Conservation (phyloP, 2,329 filamentous ascomycete genomes). For the Camptophora hylomeconis region DNA sequence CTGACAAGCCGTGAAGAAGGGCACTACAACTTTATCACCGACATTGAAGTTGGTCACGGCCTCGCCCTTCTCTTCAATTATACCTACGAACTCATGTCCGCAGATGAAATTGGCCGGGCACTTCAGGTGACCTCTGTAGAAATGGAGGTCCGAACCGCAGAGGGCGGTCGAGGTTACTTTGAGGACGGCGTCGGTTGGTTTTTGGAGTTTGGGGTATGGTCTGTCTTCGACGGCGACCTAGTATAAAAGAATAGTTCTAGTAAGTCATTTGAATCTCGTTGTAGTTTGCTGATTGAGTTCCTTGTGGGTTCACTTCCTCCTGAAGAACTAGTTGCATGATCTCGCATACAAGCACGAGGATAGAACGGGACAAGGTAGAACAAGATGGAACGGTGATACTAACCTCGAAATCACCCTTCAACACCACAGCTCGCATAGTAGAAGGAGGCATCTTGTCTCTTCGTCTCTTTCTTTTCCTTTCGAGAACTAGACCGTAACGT, state of each 20-base stretch:
- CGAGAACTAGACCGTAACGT: too few species aligned
- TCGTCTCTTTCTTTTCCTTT: too few species aligned
- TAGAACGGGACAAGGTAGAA: neutral
- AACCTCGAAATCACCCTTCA: constrained; percentile 16
- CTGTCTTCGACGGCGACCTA: constrained; percentile 29
- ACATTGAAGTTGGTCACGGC: constrained; percentile 34
- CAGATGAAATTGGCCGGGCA: constrained; percentile 34
- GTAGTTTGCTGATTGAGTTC: too few species aligned
- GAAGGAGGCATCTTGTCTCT: constrained; percentile 12
- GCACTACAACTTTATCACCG: constrained; percentile 40
- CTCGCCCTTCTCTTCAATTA: constrained; percentile 32
- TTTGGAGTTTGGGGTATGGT: constrained; percentile 29
- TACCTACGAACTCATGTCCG: constrained; percentile 43
- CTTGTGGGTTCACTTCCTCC: too few species aligned
- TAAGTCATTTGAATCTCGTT: too few species aligned
- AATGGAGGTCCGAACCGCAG: constrained; percentile 41
- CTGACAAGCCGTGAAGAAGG: constrained; percentile 39
- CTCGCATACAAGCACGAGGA: neutral
- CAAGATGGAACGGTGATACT: constrained; percentile 4
- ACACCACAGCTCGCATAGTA: constrained; percentile 17
- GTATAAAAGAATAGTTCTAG: too few species aligned
- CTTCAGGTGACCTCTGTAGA: constrained; percentile 40
- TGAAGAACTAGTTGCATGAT: constrained; percentile 1
- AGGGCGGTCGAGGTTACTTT: constrained; percentile 20
- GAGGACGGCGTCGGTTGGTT: constrained; percentile 37